Evolutionary conservation across 352 stramenopile genomes (phyloP).

Genomic region (Phytophthora cactorum): DNA sequence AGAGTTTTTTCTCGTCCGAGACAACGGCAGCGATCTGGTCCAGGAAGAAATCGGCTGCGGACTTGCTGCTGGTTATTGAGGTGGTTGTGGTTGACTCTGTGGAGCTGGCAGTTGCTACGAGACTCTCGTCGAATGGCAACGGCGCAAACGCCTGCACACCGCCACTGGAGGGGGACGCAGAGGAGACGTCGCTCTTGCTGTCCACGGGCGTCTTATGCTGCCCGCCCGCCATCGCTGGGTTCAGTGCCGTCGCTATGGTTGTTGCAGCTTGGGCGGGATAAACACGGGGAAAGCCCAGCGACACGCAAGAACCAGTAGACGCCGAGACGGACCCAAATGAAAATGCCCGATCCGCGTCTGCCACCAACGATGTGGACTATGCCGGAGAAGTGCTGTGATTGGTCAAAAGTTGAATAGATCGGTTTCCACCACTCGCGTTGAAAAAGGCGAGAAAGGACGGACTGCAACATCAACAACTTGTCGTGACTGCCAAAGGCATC

Average conservation of each 20-base stretch:
- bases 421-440: not conserved
- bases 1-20: constrained; percentile 81
- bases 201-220: constrained; percentile 20
- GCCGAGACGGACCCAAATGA: constrained; percentile 10
- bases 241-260: constrained; percentile 20
- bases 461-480: constrained; percentile 10
- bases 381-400: constrained; percentile 13
- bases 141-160: constrained; percentile 37
- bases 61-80: constrained; percentile 30
- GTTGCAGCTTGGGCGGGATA: constrained; percentile 9
- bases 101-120: constrained; percentile 36
- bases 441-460: constrained; percentile 1
- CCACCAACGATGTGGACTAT: constrained; percentile 37
- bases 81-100: constrained; percentile 2
- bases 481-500: constrained; percentile 2
- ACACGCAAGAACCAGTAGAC: not conserved
- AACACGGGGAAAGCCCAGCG: constrained; percentile 1
- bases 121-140: constrained; percentile 65
- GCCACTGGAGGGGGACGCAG: constrained; percentile 19
- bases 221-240: constrained; percentile 30
- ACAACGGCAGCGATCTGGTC: constrained; percentile 77
- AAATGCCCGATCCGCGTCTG: constrained; percentile 34
- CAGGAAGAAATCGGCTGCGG: constrained; percentile 64
- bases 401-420: constrained; percentile 14
- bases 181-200: constrained; percentile 20